Evolutionary conservation across 1,284 basidiomycete species (phyloP).

Genomic region (Taiwanofungus camphoratus): DNA sequence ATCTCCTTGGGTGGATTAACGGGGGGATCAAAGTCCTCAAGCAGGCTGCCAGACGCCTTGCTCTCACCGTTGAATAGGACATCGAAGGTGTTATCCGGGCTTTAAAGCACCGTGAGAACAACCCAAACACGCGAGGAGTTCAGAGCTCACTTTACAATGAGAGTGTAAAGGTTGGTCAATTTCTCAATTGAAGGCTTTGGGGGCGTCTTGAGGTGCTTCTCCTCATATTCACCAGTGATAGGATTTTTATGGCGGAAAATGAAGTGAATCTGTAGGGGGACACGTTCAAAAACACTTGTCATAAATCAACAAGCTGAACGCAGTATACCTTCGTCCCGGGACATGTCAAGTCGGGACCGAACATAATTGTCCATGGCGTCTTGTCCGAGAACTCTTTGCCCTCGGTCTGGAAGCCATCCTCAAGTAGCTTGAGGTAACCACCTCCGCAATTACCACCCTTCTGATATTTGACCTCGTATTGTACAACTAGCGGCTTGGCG

Average conservation of each 20-base stretch:
- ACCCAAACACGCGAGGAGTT: no score
- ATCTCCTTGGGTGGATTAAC: slow-evolving; percentile 94
- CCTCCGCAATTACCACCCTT: slow-evolving; percentile 99
- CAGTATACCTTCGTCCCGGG: slow-evolving; percentile 72
- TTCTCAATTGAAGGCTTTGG: slow-evolving; percentile 87
- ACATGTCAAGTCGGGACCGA: slow-evolving; percentile 86
- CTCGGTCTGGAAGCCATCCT: slow-evolving; percentile 85
- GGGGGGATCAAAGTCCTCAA: slow-evolving; percentile 93
- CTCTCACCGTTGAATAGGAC: slow-evolving; percentile 89
- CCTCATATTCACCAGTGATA: slow-evolving; percentile 86
- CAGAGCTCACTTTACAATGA: slow-evolving; percentile 75
- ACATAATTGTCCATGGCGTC: slow-evolving; percentile 98
- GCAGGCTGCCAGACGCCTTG: slow-evolving; percentile 75
- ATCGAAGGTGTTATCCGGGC: slow-evolving; percentile 93
- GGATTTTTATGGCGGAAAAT: slow-evolving; percentile 98
- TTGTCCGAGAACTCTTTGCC: slow-evolving; percentile 95
- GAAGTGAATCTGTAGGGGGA: slow-evolving; percentile 74
- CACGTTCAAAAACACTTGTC: background rate
- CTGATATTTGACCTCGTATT: slow-evolving; percentile 99
- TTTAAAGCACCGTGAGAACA: slow-evolving; percentile 24
- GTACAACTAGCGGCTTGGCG: slow-evolving; percentile 88
- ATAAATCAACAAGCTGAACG: background rate
- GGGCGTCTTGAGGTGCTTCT: slow-evolving; percentile 89
- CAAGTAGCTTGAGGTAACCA: slow-evolving; percentile 97
- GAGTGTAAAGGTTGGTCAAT: slow-evolving; percentile 87